phyloP scores from a whole-genome alignment of 495 filamentous ascomycete genomes.

The Aspergillus carlsbadensis region DNA sequence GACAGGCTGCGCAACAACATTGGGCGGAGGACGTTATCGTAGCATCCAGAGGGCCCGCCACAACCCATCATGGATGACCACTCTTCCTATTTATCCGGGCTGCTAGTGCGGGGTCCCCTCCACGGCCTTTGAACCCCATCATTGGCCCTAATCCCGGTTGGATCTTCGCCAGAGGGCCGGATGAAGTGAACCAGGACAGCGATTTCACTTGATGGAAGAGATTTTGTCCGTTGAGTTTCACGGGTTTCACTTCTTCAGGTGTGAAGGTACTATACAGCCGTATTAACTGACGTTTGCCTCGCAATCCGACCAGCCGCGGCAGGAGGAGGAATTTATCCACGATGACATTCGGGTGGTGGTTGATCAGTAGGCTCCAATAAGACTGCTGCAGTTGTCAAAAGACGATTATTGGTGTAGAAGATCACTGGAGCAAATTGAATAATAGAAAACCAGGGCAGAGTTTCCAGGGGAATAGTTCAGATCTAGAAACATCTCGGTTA shows the following conservation, averaged over 20 bases:
- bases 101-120: slow-evolving; percentile 3
- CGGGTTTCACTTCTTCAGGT: not conserved
- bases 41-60: slow-evolving; percentile 10
- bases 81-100: slow-evolving; percentile 15
- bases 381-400: not conserved
- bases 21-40: slow-evolving; percentile 7
- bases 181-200: not conserved
- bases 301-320: too few relatives aligned
- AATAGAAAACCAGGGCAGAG: not conserved
- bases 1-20: slow-evolving; percentile 10
- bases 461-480: not conserved
- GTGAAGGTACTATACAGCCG: not conserved
- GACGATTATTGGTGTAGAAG: not conserved
- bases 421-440: not conserved
- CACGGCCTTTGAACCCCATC: not conserved
- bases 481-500: slow-evolving; percentile 11
- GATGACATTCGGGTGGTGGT: too few relatives aligned
- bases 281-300: too few relatives aligned
- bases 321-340: too few relatives aligned
- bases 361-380: too few relatives aligned
- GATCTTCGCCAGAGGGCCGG: not conserved
- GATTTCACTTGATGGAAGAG: not conserved
- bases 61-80: not conserved
- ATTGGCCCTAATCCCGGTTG: not conserved
- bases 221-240: not conserved